Evolutionary conservation across 352 stramenopile species (phyloP), one percentile per base, ranked within the genome.

Genomic region (Phytophthora syringae): DNA sequence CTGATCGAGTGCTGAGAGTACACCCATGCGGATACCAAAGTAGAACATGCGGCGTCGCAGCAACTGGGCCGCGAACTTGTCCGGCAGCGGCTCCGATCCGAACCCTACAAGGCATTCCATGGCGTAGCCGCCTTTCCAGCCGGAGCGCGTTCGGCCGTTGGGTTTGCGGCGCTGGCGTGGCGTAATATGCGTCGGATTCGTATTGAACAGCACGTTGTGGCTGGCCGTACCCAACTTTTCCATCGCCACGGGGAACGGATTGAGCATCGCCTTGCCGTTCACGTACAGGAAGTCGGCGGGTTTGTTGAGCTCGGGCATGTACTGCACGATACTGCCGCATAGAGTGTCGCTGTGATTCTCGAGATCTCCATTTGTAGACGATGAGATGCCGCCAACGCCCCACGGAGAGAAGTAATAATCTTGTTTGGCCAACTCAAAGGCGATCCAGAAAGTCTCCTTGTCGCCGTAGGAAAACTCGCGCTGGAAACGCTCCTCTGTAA

Each of bases 371-470:
- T 83, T 84, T 20, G 79, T 55, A 10, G 65, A 64, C 1, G 76
- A 82, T 18, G 80, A 75, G 15, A 90, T 70, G 25, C 71, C 74
- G 11, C 74, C 76, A 9, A 85, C 73, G 1, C 79, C 76, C 76
- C 75, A 89, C 1, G 82, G 82, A 9, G 80, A 90, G 61, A 91
- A 91, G 18, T 74, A 72, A 27, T 87, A 93, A 15, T 74, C 40
- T 34, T 55, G 34, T 16, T 82, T 70, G 1, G 73, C 67, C 24
- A 90, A 71, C 51, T 87, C 80, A 54, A 70, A 91, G n/a, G 82
- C 64, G 32, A 93, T 60, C 84, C 82, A 93, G 39, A 90, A 91
- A 2, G 74, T 60, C 50, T 93, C 84, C 64, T 91, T 90, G 69
- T 90, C 80, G 3, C 82, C 80, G 64, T 72, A 89, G 2, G 79